Base-by-base conservation (phyloP, 2,329 filamentous ascomycete genomes). In the Colletotrichum godetiae region DNA sequence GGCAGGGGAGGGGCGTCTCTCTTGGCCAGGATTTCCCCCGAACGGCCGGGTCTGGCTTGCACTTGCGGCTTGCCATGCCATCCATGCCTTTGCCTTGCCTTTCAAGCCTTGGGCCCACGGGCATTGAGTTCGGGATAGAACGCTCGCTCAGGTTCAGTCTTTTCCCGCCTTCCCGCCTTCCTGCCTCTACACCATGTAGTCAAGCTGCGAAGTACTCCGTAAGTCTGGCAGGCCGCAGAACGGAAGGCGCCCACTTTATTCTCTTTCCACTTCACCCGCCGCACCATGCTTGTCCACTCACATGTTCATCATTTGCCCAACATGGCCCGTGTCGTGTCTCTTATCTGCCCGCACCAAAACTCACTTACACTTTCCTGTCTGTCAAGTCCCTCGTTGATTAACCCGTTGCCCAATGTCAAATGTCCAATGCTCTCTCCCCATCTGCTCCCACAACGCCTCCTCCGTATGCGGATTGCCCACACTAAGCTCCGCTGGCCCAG, bases 391-490 rank as follows among this genome's bases (percentile, higher is more conserved):
- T 29, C 42, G n/a, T 67, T 72, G 68, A 72, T 74, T 74, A 72
- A 27, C 31, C 49, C 22, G 24, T 67, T 56, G 52, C 52, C 52
- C 63, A 66, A 59, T 59, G 33, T 35, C 63, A 35, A 46, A 37
- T 59, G 37, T 22, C n/a, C 42, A 49, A 49, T 49, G 42, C 61
- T n/a, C 67, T 72, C 37, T 29, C 37, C 37, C 37, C 37, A 42
- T 42, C 37, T 15, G 37, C 37, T 42, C 59, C 67, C 60, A 70
- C 60, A 69, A 61, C 67, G 67, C 70, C 70, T 59, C 67, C 67
- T 74, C 68, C 72, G 72, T 72, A 62, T 74, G 68, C 72, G 72
- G 72, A 72, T 66, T 72, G 68, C 57, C 72, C 68, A 72, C 57
- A 37, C 72, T 72, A 74, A 72, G 72, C 61, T 67, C 68, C 62